Evolutionary conservation across 2,329 filamentous ascomycete species (phyloP), one percentile per base, ranked within the genome.

Genomic region (Epichloe amarillans): DNA sequence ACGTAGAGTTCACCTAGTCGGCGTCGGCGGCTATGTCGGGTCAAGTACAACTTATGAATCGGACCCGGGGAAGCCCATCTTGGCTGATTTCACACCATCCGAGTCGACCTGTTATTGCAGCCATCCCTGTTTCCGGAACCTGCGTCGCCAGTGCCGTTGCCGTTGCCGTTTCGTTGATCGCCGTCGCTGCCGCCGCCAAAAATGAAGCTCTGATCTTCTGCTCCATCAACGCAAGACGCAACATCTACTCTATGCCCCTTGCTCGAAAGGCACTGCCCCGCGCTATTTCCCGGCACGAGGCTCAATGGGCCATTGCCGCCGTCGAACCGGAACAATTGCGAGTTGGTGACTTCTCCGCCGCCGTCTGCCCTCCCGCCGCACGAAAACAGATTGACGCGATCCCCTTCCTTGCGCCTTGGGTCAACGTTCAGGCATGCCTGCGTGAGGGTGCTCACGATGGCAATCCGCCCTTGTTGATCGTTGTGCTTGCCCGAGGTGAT

Each of bases 391-490:
- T 74, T 57, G 14, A 78, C 74, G 55, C 77, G 75, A 57, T 74
- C 72, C 56, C 47, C 47, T 15, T 39, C 12, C 40, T 50, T 42
- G 47, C 47, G 47, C 23, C 47, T 39, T 26, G 41, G 47, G 33
- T 82, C 77, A 53, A 78, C 77, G 65, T 78, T 80, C 57, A 79
- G 65, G 58, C 77, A 81, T 42, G 76, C 77, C 59, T 79, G 71
- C 1, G 77, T 80, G 56, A 77, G 61, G 3, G 74, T 75, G 66
- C 71, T 80, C 42, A 80, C 77, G 38, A 81, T 58, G 46, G 80
- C 66, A 57, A 73, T 71, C 5, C 71, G 68, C 37, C 69, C 67
- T 39, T 66, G 57, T 35, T 63, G 66, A 56, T 76, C 62, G 54
- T 75, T 74, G 58, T 80, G 77, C 56, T 70, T 69, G 21, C 76